phyloP scores from a whole-genome alignment of 768 basidiomycete species.

The Pilatotrama ljubarskyi region DNA sequence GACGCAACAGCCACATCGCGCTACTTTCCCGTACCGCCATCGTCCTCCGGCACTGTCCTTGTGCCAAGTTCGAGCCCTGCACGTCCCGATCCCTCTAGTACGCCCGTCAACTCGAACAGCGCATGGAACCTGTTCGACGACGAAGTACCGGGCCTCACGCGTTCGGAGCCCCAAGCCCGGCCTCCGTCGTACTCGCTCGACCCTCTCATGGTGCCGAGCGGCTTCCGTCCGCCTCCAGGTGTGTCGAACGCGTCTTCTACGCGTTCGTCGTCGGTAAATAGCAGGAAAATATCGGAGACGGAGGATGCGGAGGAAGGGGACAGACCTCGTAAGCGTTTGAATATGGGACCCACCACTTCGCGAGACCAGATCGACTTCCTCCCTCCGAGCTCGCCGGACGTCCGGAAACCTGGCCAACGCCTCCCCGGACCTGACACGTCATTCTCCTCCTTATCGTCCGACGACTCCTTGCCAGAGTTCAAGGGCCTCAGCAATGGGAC shows the following conservation, averaged over 20 bases:
- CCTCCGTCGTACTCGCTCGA: slow-evolving; percentile 39
- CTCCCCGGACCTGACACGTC: slow-evolving; percentile 41
- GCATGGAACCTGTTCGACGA: slow-evolving; percentile 40
- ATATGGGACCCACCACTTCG: slow-evolving; percentile 46
- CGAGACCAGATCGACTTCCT: slow-evolving; percentile 41
- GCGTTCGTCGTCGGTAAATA: slow-evolving; percentile 42
- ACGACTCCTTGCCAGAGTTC: slow-evolving; percentile 63
- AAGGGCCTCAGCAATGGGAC: slow-evolving; percentile 42
- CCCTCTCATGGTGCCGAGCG: slow-evolving; percentile 59
- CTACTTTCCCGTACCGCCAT: slow-evolving; percentile 52
- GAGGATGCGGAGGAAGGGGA: slow-evolving; percentile 51
- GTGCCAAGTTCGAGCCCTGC: slow-evolving; percentile 78
- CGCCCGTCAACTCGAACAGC: slow-evolving; percentile 41
- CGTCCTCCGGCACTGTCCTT: slow-evolving; percentile 57
- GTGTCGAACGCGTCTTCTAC: slow-evolving; percentile 55
- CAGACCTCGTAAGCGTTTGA: slow-evolving; percentile 71
- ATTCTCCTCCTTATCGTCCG: slow-evolving; percentile 55
- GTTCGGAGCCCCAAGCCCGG: slow-evolving; percentile 39
- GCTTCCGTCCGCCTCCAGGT: slow-evolving; percentile 47
- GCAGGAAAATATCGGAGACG: slow-evolving; percentile 39
- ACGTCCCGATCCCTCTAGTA: slow-evolving; percentile 38
- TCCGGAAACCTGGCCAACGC: slow-evolving; percentile 52
- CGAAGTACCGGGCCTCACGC: slow-evolving; percentile 43
- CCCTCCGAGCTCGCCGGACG: slow-evolving; percentile 57
- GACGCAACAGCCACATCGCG: slow-evolving; percentile 71